Conservation (phyloP, 306 rosid genomes). For the Parietaria judaica region DNA sequence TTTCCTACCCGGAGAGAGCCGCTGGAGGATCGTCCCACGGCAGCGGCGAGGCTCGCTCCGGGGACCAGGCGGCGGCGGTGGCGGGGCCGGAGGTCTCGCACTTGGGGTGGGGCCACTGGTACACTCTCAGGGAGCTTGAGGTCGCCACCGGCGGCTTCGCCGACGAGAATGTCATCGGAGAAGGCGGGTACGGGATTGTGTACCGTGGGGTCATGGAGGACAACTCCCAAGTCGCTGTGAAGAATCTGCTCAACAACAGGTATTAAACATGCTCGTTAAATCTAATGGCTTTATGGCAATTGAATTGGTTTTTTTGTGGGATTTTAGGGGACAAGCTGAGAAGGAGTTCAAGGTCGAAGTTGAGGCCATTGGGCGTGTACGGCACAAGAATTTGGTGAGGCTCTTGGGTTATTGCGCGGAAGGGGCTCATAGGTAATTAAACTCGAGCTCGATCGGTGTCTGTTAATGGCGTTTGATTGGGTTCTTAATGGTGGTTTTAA, state of each 20-base stretch:
- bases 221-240: conserved; percentile 36
- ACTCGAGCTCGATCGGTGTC: not conserved
- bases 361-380: conserved; percentile 63
- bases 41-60: conserved; percentile 40
- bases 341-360: conserved; percentile 63
- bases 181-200: conserved; percentile 64
- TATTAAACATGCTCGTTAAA: conserved; percentile 2
- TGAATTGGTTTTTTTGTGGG: not conserved
- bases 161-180: conserved; percentile 58
- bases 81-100: conserved; percentile 51
- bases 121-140: conserved; percentile 56
- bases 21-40: conserved; percentile 46
- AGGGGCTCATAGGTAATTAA: conserved; percentile 48
- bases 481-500: not conserved
- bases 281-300: not conserved
- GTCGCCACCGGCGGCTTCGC: conserved; percentile 42
- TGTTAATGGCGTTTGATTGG: not conserved
- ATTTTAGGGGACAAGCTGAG: conserved; percentile 57
- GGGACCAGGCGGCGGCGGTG: conserved; percentile 33
- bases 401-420: conserved; percentile 59
- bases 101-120: conserved; percentile 68
- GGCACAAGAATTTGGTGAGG: conserved; percentile 60
- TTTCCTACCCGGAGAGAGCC: conserved; percentile 46
- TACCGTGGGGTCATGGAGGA: conserved; percentile 48
- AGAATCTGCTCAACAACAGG: conserved; percentile 57